These are phyloP conservation scores for Urtica urens DNA, from an alignment of 306 rosid species.

Conservation along the genomic window DNA sequence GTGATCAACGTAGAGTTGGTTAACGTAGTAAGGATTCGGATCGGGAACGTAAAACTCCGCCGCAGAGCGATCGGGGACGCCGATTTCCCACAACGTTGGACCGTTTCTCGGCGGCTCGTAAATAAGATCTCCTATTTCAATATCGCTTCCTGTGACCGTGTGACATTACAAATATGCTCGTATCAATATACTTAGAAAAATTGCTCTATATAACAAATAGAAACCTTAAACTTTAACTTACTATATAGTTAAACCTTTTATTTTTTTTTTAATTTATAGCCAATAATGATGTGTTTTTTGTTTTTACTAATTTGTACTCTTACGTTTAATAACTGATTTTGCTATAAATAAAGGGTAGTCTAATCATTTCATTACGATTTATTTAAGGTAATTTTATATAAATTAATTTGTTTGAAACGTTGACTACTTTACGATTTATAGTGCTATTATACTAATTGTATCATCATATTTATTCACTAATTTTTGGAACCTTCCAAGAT, in stretches of 20 bases:
- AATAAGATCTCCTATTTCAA: slow-evolving; percentile 40
- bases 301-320: too few relatives aligned
- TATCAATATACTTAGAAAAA: too few relatives aligned
- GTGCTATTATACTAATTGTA: background rate
- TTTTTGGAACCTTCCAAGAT: background rate
- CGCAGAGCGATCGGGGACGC: slow-evolving; percentile 67
- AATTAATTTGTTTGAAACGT: too few relatives aligned
- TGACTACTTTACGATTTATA: background rate
- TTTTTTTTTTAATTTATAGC: too few relatives aligned
- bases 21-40: slow-evolving; percentile 54
- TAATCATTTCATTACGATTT: too few relatives aligned
- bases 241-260: too few relatives aligned
- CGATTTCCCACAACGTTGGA: slow-evolving; percentile 78
- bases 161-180: background rate
- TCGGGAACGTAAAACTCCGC: slow-evolving; percentile 67
- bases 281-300: too few relatives aligned
- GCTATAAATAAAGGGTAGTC: too few relatives aligned
- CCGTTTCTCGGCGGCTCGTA: slow-evolving; percentile 73
- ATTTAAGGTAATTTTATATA: too few relatives aligned
- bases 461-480: background rate
- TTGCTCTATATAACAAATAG: too few relatives aligned
- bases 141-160: slow-evolving; percentile 28
- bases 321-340: too few relatives aligned
- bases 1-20: slow-evolving; percentile 60
- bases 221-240: too few relatives aligned